Evolutionary conservation across 2,329 filamentous ascomycete species (phyloP).

Genomic region (Rhinocladiella similis): DNA sequence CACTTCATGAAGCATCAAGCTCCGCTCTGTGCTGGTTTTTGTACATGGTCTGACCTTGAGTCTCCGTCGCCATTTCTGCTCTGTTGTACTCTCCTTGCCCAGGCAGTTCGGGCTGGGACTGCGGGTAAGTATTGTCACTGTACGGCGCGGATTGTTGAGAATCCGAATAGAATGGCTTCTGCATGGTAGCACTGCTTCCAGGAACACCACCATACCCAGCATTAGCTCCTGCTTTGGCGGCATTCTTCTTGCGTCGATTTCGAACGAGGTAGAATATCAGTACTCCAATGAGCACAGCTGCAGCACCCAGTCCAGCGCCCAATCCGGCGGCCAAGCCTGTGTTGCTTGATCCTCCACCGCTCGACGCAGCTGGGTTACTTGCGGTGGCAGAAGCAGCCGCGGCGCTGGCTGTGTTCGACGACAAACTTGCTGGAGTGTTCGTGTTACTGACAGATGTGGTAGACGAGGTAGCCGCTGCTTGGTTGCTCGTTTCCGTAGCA

Average conservation of each 20-base stretch:
- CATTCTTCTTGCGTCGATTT: slow-evolving; percentile 1
- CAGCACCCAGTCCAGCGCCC: slow-evolving; percentile 12
- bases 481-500: not conserved
- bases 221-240: not conserved
- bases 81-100: not conserved
- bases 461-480: not conserved
- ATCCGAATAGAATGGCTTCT: not conserved
- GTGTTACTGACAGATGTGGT: not conserved
- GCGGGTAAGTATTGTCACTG: not conserved
- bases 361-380: not conserved
- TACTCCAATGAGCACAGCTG: slow-evolving; percentile 11
- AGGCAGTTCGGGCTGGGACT: slow-evolving; percentile 5
- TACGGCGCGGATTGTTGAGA: not conserved
- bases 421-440: not conserved
- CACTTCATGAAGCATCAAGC: not conserved
- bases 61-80: not conserved
- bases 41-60: not conserved
- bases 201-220: not conserved
- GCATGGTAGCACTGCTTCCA: not conserved
- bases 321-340: slow-evolving; percentile 15
- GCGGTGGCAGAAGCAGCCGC: slow-evolving; percentile 1
- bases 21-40: not conserved
- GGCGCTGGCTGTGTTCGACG: not conserved
- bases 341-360: slow-evolving; percentile 5
- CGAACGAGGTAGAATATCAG: slow-evolving; percentile 13